A percentile compares a stretch with the other conserved stretches of the same genome.
These are phyloP conservation scores for Aschersonia sp. DNA, from an alignment of 2,329 filamentous ascomycete genomes.

Conservation along the genomic window DNA sequence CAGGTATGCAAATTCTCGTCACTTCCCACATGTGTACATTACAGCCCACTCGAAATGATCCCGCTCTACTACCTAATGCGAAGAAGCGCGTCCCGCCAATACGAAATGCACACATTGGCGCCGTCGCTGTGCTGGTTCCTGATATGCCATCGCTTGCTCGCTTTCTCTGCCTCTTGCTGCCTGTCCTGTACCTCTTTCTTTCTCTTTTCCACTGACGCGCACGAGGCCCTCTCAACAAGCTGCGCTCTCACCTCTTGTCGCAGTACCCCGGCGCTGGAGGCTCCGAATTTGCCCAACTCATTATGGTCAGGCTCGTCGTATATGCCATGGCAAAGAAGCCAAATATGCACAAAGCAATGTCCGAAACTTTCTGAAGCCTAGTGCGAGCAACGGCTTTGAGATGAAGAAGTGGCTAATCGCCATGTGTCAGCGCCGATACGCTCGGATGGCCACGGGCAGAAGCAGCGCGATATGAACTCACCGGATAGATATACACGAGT, in stretches of 20 bases:
- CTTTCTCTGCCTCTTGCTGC: background rate
- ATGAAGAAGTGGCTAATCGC: conserved; percentile 71
- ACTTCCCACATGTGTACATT: no score
- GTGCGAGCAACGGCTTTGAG: conserved; percentile 65
- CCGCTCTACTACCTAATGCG: no score
- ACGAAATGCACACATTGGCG: no score
- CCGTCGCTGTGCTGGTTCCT: no score
- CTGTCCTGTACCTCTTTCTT: background rate
- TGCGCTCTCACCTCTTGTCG: conserved; percentile 19
- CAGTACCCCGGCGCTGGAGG: conserved; percentile 38
- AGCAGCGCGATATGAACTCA: conserved; percentile 34
- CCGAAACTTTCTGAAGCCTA: conserved; percentile 51
- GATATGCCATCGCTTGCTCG: no score
- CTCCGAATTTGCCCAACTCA: conserved; percentile 63
- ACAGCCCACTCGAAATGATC: no score
- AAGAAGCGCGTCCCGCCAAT: no score
- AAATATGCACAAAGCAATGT: conserved; percentile 66
- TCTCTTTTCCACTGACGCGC: no score
- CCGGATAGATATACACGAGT: conserved; percentile 92
- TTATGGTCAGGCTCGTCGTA: conserved; percentile 73
- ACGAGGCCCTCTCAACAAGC: no score
- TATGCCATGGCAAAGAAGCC: conserved; percentile 83
- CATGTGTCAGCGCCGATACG: background rate
- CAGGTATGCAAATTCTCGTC: no score
- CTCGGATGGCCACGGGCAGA: background rate